Base-by-base conservation (phyloP, 1,284 basidiomycete species). In the Malassezia slooffiae region DNA sequence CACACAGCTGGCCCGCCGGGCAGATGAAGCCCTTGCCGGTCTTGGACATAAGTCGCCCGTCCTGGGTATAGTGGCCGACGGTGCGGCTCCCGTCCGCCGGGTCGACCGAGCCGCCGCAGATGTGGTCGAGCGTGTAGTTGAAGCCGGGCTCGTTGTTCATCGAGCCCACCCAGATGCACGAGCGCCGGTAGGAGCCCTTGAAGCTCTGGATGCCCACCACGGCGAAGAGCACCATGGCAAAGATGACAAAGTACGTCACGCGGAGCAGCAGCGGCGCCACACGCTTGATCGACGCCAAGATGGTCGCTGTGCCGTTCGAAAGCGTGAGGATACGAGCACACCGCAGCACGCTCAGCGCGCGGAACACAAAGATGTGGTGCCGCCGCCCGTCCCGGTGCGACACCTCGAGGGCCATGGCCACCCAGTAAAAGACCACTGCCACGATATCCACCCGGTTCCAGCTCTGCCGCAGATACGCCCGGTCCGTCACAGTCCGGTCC, bases 361-460 rank as follows among this genome's bases (percentile, higher is more conserved):
- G 78, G 64, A 96, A 96, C 36, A 91, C 72, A 35, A 83, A 86
- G 43, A 93, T 78, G 70, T 93, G 87, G 5, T 60, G 54, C 4
- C 77, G 77, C 2, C 70, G 72, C 4, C 75, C 73, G 70, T 96
- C 90, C 26, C 77, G 59, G 0, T 83, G 82, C 0, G 73, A 58
- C 16, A 77, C 70, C 0, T 85, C 79, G 34, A 96, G 74, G 1
- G 68, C 70, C 62, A 95, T 89, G 4, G 78, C 75, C 20, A 73
- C 45, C 85, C 85, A 90, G 64, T 87, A 90, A 47, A 78, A 75
- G 17, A 80, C 50, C 36, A 95, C 79, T 2, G 91, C 85, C 26
- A 95, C 71, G 52, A 84, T 79, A 69, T 97, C 90, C 45, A 93
- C 82, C 23, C 90, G 77, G 57, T 82, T 85, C 89, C 90, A 96